Evolutionary conservation across 129 eudicot species (phyloP), one percentile per base, ranked within the genome.

Genomic region (Heracleum sosnowskyi): DNA sequence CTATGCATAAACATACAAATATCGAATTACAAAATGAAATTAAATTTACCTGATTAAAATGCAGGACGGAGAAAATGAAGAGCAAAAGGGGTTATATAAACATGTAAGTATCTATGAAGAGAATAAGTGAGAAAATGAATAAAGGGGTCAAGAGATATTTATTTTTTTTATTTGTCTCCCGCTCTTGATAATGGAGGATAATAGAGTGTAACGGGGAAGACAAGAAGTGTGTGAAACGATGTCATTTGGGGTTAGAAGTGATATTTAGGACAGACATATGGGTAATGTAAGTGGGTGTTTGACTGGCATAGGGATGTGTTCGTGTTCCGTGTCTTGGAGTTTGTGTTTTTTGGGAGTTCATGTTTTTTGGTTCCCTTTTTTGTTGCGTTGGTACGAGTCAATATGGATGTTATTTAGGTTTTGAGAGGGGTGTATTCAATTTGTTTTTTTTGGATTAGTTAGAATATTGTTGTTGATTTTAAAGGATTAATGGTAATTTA

Each of bases 271-370:
- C 13, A 6, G 44, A 41, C 11, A 13, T 0, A 3, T 47, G 55
- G n/a, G n/a, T 18, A 18, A 20, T 1, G 22, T 20, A 24, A 24
- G 66, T 57, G 66, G 33, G 66, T 57, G 66, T 57, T 57, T n/a
- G 16, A 57, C 33, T 57, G 66, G 28, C 64, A 24, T 55, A 22
- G 8, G 7, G 29, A 22, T 57, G 66, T n/a, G n/a, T n/a, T n/a
- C n/a, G n/a, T n/a, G n/a, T 51, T 1, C 60, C 66, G 66, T n/a
- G 66, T 57, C 66, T 57, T n/a, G 66, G 66, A n/a, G 66, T 57
- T 57, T 12, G 66, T 57, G 66, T 57, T 57, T 57, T 57, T 0
- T 57, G 31, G 66, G 66, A 57, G 12, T n/a, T n/a, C 33, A 33
- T n/a, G 66, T 10, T 2, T n/a, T 1, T 24, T 24, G 64, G 64